Conservation (phyloP, 1,139 yeast genomes). For the Hyphopichia pseudoburtonii region DNA sequence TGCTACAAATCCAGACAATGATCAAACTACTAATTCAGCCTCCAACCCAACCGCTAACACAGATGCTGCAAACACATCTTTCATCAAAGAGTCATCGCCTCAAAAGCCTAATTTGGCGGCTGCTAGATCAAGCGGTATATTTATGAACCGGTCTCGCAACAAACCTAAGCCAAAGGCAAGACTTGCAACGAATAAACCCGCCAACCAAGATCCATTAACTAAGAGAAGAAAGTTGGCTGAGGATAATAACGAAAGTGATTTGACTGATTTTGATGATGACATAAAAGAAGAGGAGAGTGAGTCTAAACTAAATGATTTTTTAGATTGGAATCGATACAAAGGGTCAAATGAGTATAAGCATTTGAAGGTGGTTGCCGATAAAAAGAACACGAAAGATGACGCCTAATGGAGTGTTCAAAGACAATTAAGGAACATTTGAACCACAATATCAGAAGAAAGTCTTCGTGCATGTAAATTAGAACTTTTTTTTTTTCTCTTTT, state of each 20-base stretch:
- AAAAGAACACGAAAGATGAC: too few species aligned
- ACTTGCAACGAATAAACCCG: background rate
- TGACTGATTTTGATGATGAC: constrained; percentile 23
- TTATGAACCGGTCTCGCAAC: constrained; percentile 7
- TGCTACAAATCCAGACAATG: too few species aligned
- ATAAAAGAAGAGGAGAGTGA: constrained; percentile 17
- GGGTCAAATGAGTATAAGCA: background rate
- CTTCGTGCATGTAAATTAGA: too few species aligned
- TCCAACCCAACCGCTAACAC: background rate
- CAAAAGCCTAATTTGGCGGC: constrained; percentile 1
- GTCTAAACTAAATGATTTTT: constrained; percentile 11
- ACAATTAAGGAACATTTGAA: too few species aligned
- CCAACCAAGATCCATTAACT: constrained; percentile 5
- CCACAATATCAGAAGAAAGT: too few species aligned
- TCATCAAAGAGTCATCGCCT: too few species aligned
- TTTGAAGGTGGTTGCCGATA: too few species aligned
- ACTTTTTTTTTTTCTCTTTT: too few species aligned
- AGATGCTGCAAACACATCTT: background rate
- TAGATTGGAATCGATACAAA: constrained; percentile 6
- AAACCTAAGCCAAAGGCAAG: constrained; percentile 1
- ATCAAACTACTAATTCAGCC: too few species aligned
- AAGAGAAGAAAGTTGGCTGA: constrained; percentile 8
- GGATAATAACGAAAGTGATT: constrained; percentile 20
- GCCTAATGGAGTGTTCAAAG: too few species aligned
- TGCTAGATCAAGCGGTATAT: constrained; percentile 5